Evolutionary conservation across 116 monocot genomes (phyloP).

Genomic region (Trichopus zeylanicus): DNA sequence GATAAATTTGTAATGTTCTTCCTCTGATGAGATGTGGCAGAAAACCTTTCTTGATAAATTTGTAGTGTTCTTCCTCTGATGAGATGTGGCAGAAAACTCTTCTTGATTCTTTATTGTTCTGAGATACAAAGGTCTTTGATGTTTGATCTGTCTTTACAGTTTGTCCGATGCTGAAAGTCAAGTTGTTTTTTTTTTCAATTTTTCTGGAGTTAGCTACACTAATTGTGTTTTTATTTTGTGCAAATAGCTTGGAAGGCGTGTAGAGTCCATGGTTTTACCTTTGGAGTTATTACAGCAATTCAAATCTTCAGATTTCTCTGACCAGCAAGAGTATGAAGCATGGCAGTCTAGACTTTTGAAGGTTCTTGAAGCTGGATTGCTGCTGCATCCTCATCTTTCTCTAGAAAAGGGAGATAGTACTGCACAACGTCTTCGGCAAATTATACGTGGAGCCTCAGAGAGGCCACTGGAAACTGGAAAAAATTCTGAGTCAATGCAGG

Average conservation of each 20-base stretch:
- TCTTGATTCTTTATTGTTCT: no score
- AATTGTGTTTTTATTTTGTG: slow-evolving; percentile 8
- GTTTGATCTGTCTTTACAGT: no score
- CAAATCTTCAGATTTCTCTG: slow-evolving; percentile 79
- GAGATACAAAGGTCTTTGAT: no score
- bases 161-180: no score
- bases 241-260: slow-evolving; percentile 71
- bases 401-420: slow-evolving; percentile 56
- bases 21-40: no score
- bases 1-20: no score
- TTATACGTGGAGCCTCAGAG: slow-evolving; percentile 56
- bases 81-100: no score
- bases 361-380: slow-evolving; percentile 81
- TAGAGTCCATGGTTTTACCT: slow-evolving; percentile 88
- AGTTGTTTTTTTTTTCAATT: no score
- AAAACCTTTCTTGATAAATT: no score
- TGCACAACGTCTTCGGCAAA: slow-evolving; percentile 56
- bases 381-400: slow-evolving; percentile 55
- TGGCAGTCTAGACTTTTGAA: slow-evolving; percentile 74
- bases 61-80: no score
- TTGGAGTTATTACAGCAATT: slow-evolving; percentile 92
- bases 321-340: slow-evolving; percentile 60
- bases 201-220: no score
- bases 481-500: slow-evolving; percentile 87
- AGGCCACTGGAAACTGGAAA: slow-evolving; percentile 75